A percentile compares a stretch with the other conserved stretches of the same genome.
Conservation (phyloP, 2,329 filamentous ascomycete genomes). For the Colletotrichum sp. region DNA sequence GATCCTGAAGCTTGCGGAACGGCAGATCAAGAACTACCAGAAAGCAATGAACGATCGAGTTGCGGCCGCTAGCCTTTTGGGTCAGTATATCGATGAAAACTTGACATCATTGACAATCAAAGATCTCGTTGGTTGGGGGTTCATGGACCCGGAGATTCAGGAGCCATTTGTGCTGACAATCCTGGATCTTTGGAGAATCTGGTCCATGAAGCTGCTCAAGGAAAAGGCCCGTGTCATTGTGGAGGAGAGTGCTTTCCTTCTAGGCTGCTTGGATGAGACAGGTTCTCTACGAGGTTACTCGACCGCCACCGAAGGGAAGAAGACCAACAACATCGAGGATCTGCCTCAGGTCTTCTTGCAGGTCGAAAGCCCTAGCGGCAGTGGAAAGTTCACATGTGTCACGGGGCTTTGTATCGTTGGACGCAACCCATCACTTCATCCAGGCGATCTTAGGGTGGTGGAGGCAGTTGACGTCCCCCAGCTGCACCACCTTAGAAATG, state of each 20-base stretch:
- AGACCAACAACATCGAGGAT: constrained; percentile 48
- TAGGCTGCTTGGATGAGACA: constrained; percentile 90
- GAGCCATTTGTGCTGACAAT: constrained; percentile 87
- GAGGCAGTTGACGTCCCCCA: constrained; percentile 76
- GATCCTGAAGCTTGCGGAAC: constrained; percentile 71
- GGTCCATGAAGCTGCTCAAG: constrained; percentile 88
- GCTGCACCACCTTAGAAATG: constrained; percentile 80
- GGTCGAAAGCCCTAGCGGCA: constrained; percentile 63
- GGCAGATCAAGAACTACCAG: constrained; percentile 73
- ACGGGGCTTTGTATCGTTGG: constrained; percentile 82
- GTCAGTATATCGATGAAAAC: constrained; percentile 83
- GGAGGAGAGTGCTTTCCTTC: constrained; percentile 82
- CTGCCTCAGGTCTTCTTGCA: constrained; percentile 92
- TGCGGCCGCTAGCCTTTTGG: constrained; percentile 71
- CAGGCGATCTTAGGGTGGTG: constrained; percentile 89
- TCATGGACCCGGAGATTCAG: constrained; percentile 62
- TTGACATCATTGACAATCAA: constrained; percentile 78
- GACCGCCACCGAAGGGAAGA: constrained; percentile 43
- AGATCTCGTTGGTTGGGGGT: constrained; percentile 78
- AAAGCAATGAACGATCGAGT: constrained; percentile 69
- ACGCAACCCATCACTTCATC: constrained; percentile 91
- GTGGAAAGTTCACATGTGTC: constrained; percentile 66
- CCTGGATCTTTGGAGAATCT: constrained; percentile 84
- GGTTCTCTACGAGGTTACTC: constrained; percentile 74
- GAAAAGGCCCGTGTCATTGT: constrained; percentile 89